These are phyloP conservation scores for Aspergillus baeticus DNA, from an alignment of 495 filamentous ascomycete genomes.

Conservation along the genomic window DNA sequence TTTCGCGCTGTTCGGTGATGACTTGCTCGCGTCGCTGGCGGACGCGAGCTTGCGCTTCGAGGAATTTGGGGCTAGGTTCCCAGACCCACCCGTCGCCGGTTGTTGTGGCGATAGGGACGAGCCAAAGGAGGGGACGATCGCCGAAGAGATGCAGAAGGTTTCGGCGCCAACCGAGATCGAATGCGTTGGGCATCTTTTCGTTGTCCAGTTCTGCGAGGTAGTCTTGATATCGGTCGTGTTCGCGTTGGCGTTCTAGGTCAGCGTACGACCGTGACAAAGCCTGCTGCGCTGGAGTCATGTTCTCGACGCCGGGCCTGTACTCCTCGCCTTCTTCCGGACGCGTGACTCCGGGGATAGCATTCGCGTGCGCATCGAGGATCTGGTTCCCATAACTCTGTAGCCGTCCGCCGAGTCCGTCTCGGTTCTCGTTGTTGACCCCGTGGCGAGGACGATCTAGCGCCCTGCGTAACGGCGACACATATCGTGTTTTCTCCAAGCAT, in stretches of 20 bases:
- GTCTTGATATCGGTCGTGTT: conserved; percentile 72
- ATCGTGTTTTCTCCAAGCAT: conserved; percentile 89
- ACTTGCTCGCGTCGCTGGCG: conserved; percentile 59
- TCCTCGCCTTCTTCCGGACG: conserved; percentile 78
- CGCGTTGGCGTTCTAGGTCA: conserved; percentile 69
- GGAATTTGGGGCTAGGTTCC: conserved; percentile 76
- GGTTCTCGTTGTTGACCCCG: conserved; percentile 51
- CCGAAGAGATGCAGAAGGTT: conserved; percentile 90
- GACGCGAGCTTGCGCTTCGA: conserved; percentile 62
- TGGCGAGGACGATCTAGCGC: conserved; percentile 61
- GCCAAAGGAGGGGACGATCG: conserved; percentile 65
- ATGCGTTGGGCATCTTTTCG: conserved; percentile 85
- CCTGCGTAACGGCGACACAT: conserved; percentile 74
- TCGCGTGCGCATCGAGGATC: conserved; percentile 77
- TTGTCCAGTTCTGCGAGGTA: conserved; percentile 88
- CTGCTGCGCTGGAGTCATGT: conserved; percentile 43
- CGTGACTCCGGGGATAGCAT: conserved; percentile 77
- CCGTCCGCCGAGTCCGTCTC: conserved; percentile 58
- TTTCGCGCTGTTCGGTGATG: conserved; percentile 48
- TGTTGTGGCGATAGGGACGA: conserved; percentile 77
- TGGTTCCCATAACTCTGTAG: conserved; percentile 70
- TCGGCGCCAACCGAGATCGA: conserved; percentile 76
- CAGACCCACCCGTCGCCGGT: conserved; percentile 93
- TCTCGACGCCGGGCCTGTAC: conserved; percentile 18
- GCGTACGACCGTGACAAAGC: conserved; percentile 62